Evolutionary conservation across 225 moss, liverwort and hornwort species (phyloP).

Genomic region (Marchantia paleacea): DNA sequence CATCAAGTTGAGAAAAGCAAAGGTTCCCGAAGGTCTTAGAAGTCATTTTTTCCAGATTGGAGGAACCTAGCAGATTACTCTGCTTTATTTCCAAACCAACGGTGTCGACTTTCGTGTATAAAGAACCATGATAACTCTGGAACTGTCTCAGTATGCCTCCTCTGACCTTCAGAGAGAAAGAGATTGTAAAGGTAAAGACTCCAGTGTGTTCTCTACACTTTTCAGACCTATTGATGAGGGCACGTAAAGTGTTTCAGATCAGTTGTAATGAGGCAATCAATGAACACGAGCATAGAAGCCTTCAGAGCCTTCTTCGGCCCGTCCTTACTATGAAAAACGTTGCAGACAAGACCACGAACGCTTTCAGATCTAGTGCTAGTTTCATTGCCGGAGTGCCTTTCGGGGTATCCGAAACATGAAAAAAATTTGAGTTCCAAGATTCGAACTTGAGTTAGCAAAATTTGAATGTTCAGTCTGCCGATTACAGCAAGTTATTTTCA

Average conservation of each 20-base stretch:
- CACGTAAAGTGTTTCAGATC: too few relatives aligned
- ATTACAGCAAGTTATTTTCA: background rate
- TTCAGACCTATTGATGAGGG: background rate
- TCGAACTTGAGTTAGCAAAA: background rate
- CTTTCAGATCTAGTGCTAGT: background rate
- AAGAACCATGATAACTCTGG: background rate
- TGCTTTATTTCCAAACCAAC: background rate
- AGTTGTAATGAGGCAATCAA: background rate
- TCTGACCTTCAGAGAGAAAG: background rate
- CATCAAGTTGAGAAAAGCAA: background rate
- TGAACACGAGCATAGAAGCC: background rate
- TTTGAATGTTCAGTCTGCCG: background rate
- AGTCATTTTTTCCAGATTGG: background rate
- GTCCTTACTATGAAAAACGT: background rate
- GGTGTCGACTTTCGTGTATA: background rate
- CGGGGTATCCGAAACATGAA: background rate
- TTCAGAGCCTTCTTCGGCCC: background rate
- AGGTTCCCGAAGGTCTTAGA: background rate
- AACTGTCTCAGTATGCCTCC: background rate
- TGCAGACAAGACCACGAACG: too few relatives aligned
- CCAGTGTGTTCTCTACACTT: background rate
- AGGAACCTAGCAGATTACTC: background rate
- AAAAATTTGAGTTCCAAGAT: background rate
- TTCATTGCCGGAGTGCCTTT: background rate
- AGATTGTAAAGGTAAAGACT: background rate